Conservation (phyloP, 2,329 filamentous ascomycete genomes). For the Cercospora zeina region DNA sequence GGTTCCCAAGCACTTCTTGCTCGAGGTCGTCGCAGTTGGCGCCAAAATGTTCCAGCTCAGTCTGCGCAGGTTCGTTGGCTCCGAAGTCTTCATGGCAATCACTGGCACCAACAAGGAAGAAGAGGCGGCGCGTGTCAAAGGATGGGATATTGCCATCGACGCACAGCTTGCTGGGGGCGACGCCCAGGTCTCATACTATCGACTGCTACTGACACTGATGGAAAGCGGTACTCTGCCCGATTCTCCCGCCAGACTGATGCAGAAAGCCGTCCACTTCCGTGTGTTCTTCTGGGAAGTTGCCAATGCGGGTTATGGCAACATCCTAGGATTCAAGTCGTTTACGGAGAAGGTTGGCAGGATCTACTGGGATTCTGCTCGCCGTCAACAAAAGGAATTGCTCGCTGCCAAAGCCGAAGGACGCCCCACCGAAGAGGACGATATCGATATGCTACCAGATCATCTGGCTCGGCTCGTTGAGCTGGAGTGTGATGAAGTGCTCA, state of each 20-base stretch:
- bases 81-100: slow-evolving; percentile 72
- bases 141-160: slow-evolving; percentile 90
- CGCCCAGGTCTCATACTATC: slow-evolving; percentile 82
- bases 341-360: slow-evolving; percentile 72
- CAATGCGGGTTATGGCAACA: slow-evolving; percentile 64
- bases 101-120: slow-evolving; percentile 81
- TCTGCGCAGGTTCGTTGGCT: slow-evolving; percentile 73
- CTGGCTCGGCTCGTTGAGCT: slow-evolving; percentile 73
- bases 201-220: slow-evolving; percentile 80
- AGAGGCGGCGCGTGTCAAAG: slow-evolving; percentile 81
- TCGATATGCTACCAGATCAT: slow-evolving; percentile 73
- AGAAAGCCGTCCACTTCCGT: slow-evolving; percentile 89
- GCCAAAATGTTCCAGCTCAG: slow-evolving; percentile 82
- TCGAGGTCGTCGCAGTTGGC: slow-evolving; percentile 78
- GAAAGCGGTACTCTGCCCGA: slow-evolving; percentile 84
- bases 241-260: slow-evolving; percentile 80
- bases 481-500: slow-evolving; percentile 79
- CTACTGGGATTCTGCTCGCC: slow-evolving; percentile 79
- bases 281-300: slow-evolving; percentile 80
- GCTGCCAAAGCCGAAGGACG: slow-evolving; percentile 33
- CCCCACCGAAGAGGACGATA: slow-evolving; percentile 47
- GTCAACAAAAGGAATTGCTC: slow-evolving; percentile 53
- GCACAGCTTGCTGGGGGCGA: slow-evolving; percentile 90
- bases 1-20: slow-evolving; percentile 82
- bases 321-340: slow-evolving; percentile 65